Evolutionary conservation across 2,329 filamentous ascomycete species (phyloP).

Genomic region (Amauroascus niger): DNA sequence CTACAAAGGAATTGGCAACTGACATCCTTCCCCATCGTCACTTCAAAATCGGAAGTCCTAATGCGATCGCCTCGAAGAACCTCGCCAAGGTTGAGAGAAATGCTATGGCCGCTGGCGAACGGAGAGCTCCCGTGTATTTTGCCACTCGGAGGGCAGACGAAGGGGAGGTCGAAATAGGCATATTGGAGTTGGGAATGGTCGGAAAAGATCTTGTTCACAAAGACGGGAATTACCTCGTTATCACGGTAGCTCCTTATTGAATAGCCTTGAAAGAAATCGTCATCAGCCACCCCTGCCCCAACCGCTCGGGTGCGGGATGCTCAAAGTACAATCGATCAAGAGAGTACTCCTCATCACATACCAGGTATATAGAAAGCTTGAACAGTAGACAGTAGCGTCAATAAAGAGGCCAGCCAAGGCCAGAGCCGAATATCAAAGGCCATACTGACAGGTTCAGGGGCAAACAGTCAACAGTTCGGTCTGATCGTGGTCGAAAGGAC

Average conservation of each 20-base stretch:
- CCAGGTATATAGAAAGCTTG: slow-evolving; percentile 80
- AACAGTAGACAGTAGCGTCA: slow-evolving; percentile 44
- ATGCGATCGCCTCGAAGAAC: slow-evolving; percentile 81
- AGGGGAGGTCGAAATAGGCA: slow-evolving; percentile 80
- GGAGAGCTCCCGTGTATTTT: slow-evolving; percentile 54
- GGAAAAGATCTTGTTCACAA: slow-evolving; percentile 86
- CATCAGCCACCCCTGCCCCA: background rate
- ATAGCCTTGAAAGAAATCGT: slow-evolving; percentile 51
- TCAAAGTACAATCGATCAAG: slow-evolving; percentile 4
- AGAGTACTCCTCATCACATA: slow-evolving; percentile 37
- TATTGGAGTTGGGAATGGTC: slow-evolving; percentile 85
- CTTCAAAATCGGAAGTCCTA: slow-evolving; percentile 70
- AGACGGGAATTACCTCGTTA: slow-evolving; percentile 67
- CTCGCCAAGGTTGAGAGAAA: slow-evolving; percentile 76
- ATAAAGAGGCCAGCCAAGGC: slow-evolving; percentile 33
- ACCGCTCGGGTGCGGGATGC: background rate
- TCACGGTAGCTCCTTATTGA: slow-evolving; percentile 72
- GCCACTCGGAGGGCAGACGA: slow-evolving; percentile 71
- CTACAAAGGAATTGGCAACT: slow-evolving; percentile 65
- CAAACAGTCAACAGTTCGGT: background rate
- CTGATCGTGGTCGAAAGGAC: background rate
- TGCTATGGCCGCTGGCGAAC: slow-evolving; percentile 63
- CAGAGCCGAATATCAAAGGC: slow-evolving; percentile 23
- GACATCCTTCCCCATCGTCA: slow-evolving; percentile 66
- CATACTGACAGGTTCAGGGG: slow-evolving; percentile 17